Conservation (phyloP, 140 eudicot species). For the Bidens hawaiensis region DNA sequence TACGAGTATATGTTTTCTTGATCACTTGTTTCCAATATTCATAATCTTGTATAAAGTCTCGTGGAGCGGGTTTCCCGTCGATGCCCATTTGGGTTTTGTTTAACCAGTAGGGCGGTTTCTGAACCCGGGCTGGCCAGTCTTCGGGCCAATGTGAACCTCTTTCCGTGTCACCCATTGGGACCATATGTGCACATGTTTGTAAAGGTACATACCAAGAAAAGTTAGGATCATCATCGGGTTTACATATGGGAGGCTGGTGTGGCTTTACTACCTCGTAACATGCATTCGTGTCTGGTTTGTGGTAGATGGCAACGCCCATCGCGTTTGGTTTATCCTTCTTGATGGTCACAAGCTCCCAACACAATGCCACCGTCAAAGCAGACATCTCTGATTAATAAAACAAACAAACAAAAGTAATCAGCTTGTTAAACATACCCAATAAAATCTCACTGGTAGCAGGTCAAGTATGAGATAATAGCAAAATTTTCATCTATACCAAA, state of each 20-base stretch:
- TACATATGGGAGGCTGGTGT: slow-evolving; percentile 62
- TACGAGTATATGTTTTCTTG: slow-evolving; percentile 41
- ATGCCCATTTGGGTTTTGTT: slow-evolving; percentile 52
- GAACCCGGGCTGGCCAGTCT: slow-evolving; percentile 66
- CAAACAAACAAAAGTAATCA: too few species aligned
- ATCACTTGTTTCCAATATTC: slow-evolving; percentile 73
- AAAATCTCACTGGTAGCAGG: too few species aligned
- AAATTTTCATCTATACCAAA: too few species aligned
- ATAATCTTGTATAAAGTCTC: slow-evolving; percentile 57
- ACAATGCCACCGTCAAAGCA: slow-evolving; percentile 64
- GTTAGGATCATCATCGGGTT: slow-evolving; percentile 62
- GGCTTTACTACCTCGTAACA: slow-evolving; percentile 62
- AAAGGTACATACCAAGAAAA: slow-evolving; percentile 88
- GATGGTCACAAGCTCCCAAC: slow-evolving; percentile 88
- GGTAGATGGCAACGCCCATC: slow-evolving; percentile 76
- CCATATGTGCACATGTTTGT: slow-evolving; percentile 66
- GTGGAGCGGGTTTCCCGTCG: slow-evolving; percentile 67
- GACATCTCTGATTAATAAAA: slow-evolving; percentile 66
- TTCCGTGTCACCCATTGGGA: slow-evolving; percentile 39
- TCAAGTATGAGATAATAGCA: too few species aligned
- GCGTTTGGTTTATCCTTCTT: slow-evolving; percentile 57
- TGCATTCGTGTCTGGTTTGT: slow-evolving; percentile 62
- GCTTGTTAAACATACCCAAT: too few species aligned
- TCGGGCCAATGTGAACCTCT: slow-evolving; percentile 87
- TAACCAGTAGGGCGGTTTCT: slow-evolving; percentile 67